phyloP scores from a whole-genome alignment of 78 protist species.

The Thecamonas trahens region DNA sequence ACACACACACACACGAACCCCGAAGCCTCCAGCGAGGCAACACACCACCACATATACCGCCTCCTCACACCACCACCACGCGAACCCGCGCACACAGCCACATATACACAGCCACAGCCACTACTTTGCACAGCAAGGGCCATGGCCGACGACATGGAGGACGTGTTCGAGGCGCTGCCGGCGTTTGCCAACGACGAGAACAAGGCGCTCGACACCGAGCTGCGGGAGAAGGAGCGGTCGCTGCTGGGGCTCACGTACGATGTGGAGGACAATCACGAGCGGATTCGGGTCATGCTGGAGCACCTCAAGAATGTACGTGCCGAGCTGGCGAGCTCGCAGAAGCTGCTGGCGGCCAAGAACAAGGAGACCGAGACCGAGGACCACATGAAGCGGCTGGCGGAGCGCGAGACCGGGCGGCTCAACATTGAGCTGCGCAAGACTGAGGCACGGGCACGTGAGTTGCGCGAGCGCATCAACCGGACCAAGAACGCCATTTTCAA shows the following conservation, averaged over 20 bases:
- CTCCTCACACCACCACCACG: too few relatives aligned
- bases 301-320: slow-evolving; percentile 45
- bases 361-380: slow-evolving; percentile 53
- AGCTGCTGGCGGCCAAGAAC: slow-evolving; percentile 36
- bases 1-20: too few relatives aligned
- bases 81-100: too few relatives aligned
- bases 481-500: neutral
- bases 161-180: slow-evolving; percentile 14
- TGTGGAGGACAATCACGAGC: slow-evolving; percentile 13
- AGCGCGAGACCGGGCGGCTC: slow-evolving; percentile 49
- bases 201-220: slow-evolving; percentile 6
- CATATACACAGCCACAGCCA: neutral
- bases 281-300: slow-evolving; percentile 31
- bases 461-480: slow-evolving; percentile 17
- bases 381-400: slow-evolving; percentile 42
- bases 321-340: slow-evolving; percentile 39
- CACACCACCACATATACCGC: too few relatives aligned
- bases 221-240: neutral
- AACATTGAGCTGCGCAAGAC: slow-evolving; percentile 12
- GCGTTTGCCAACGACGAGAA: slow-evolving; percentile 15
- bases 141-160: neutral
- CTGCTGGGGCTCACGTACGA: neutral
- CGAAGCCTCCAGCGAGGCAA: too few relatives aligned
- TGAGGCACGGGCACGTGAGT: slow-evolving; percentile 6
- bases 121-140: neutral